phyloP scores from a whole-genome alignment of 352 stramenopile genomes.

The Phytophthora pinifolia region DNA sequence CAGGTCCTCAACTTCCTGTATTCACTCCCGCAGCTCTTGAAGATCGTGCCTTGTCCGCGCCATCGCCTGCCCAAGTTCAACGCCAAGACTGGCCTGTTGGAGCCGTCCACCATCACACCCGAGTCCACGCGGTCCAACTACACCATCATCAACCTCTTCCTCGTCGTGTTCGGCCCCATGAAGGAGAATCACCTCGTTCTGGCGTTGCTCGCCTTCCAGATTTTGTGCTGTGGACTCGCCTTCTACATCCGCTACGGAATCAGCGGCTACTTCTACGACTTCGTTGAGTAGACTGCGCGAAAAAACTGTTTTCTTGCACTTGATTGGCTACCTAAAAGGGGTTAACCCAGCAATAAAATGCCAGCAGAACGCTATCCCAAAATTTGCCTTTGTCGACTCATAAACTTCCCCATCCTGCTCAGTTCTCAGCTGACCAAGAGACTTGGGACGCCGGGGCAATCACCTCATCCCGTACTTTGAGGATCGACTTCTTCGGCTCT shows the following conservation, averaged over 20 bases:
- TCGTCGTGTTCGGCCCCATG: slow-evolving; percentile 86
- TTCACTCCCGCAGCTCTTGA: slow-evolving; percentile 97
- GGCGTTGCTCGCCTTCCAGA: slow-evolving; percentile 73
- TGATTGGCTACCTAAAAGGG: slow-evolving; percentile 1
- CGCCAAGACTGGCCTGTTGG: slow-evolving; percentile 88
- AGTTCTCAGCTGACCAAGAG: slow-evolving; percentile 30
- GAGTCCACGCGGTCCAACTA: slow-evolving; percentile 83
- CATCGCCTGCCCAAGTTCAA: slow-evolving; percentile 97
- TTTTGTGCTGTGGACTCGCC: slow-evolving; percentile 64
- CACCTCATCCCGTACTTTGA: slow-evolving; percentile 42
- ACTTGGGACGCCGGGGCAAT: slow-evolving; percentile 41
- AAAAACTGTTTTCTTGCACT: not conserved
- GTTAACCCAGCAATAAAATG: slow-evolving; percentile 15
- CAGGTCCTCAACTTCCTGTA: slow-evolving; percentile 99
- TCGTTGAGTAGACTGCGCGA: slow-evolving; percentile 63
- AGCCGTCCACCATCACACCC: slow-evolving; percentile 92
- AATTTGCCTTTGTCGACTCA: not conserved
- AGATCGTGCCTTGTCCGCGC: slow-evolving; percentile 96
- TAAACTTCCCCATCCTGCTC: not conserved
- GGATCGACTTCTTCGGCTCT: slow-evolving; percentile 55
- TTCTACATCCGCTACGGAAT: slow-evolving; percentile 87
- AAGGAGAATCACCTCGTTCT: slow-evolving; percentile 72
- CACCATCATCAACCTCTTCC: slow-evolving; percentile 89
- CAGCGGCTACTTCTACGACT: slow-evolving; percentile 89
- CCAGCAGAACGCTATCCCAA: slow-evolving; percentile 5